phyloP scores from a whole-genome alignment of 2,329 filamentous ascomycete species.

The Apiospora kogelbergensis region DNA sequence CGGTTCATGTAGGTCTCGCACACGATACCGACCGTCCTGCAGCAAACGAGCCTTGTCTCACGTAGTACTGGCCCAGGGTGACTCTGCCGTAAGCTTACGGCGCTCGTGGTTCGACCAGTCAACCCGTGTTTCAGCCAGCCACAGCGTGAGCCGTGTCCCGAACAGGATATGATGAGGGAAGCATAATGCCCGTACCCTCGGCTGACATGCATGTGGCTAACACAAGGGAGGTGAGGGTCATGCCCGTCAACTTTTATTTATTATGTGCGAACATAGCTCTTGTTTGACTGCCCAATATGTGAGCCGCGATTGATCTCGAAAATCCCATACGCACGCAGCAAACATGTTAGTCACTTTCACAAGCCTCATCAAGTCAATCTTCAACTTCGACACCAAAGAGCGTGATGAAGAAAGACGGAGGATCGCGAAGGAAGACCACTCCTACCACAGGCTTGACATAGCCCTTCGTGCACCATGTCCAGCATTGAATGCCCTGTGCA shows the following conservation, averaged over 20 bases:
- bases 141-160: not conserved
- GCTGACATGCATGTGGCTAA: not conserved
- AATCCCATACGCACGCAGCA: not conserved
- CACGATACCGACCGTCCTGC: not conserved
- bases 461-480: constrained; percentile 28
- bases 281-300: not conserved
- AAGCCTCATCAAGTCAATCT: constrained; percentile 18
- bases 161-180: not conserved
- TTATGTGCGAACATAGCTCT: not conserved
- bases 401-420: constrained; percentile 6
- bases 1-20: constrained; percentile 2
- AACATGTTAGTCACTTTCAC: constrained; percentile 19
- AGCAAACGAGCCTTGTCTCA: not conserved
- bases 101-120: not conserved
- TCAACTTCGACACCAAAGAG: constrained; percentile 15
- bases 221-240: not conserved
- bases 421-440: constrained; percentile 20
- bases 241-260: not conserved
- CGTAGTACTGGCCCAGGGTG: not conserved
- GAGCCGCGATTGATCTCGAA: not conserved
- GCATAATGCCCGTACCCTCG: not conserved
- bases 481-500: constrained; percentile 29
- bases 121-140: not conserved
- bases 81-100: not conserved
- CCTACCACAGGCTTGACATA: constrained; percentile 15